These are phyloP conservation scores for Neopestalotiopsis sp. DNA, from an alignment of 2,329 filamentous ascomycete genomes.

Conservation along the genomic window DNA sequence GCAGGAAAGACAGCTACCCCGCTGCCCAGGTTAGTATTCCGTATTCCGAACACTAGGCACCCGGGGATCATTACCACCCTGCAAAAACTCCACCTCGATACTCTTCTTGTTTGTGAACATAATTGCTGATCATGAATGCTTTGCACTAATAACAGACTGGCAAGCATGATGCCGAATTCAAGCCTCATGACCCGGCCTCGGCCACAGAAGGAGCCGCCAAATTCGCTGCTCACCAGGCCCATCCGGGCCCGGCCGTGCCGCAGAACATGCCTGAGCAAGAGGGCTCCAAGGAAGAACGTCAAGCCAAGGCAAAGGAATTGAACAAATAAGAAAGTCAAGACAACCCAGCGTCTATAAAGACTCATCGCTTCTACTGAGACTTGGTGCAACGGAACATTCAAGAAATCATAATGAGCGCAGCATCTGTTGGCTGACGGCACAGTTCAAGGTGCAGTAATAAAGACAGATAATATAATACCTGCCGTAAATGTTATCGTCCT, in stretches of 20 bases:
- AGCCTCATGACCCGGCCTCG: constrained; percentile 42
- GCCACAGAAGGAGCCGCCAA: constrained; percentile 39
- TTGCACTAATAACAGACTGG: constrained; percentile 28
- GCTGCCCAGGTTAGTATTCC: constrained; percentile 26
- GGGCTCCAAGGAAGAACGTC: constrained; percentile 72
- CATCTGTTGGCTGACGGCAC: neutral
- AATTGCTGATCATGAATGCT: constrained; percentile 7
- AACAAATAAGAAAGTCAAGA: constrained; percentile 56
- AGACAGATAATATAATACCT: neutral
- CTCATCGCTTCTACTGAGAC: neutral
- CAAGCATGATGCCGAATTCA: constrained; percentile 43
- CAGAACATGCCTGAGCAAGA: constrained; percentile 61
- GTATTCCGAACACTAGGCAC: neutral
- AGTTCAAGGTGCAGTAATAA: neutral
- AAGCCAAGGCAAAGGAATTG: constrained; percentile 67
- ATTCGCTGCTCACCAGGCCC: constrained; percentile 57
- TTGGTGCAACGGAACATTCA: neutral
- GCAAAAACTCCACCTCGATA: neutral
- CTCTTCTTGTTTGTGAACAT: neutral
- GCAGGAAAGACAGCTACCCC: constrained; percentile 17
- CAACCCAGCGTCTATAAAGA: neutral
- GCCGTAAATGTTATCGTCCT: too few species aligned
- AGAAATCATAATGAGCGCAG: neutral
- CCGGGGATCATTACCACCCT: neutral
- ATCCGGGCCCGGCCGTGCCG: constrained; percentile 63